These are phyloP conservation scores for Incumbomyces lentus DNA, from an alignment of 2,329 filamentous ascomycete species.

Conservation along the genomic window DNA sequence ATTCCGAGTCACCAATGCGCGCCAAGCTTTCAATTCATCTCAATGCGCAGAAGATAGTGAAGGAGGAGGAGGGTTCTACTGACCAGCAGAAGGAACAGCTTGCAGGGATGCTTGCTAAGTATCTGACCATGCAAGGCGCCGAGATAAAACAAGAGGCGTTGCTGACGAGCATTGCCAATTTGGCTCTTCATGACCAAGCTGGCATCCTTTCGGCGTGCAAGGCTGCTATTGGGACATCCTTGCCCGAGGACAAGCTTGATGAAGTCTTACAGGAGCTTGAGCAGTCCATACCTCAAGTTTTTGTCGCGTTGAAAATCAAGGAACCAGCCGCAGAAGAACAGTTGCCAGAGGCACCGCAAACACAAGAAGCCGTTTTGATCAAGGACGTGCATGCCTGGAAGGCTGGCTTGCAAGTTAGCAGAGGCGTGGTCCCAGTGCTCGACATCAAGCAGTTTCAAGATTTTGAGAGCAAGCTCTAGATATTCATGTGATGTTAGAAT, in stretches of 20 bases:
- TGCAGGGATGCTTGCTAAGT: conserved; percentile 33
- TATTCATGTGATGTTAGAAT: neutral
- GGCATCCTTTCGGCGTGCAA: conserved; percentile 41
- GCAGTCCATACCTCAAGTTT: conserved; percentile 36
- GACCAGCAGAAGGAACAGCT: conserved; percentile 38
- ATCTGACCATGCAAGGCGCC: conserved; percentile 40
- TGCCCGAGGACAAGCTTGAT: conserved; percentile 40
- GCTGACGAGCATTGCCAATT: conserved; percentile 31
- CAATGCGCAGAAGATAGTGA: conserved; percentile 56
- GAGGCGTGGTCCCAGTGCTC: conserved; percentile 60
- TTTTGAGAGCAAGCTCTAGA: conserved; percentile 65
- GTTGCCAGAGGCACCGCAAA: conserved; percentile 33
- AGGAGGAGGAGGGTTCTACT: conserved; percentile 21
- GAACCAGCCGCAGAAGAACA: conserved; percentile 18
- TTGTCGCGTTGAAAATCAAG: conserved; percentile 37
- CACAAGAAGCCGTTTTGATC: conserved; percentile 48
- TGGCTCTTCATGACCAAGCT: conserved; percentile 39
- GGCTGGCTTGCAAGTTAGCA: conserved; percentile 59
- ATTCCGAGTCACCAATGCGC: conserved; percentile 59
- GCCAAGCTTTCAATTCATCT: conserved; percentile 82
- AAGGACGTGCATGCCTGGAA: conserved; percentile 74
- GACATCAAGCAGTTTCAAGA: conserved; percentile 82
- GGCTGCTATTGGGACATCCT: conserved; percentile 40
- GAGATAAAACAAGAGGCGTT: conserved; percentile 27
- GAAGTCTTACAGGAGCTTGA: conserved; percentile 41